Conservation (phyloP, 208 protist genomes). For the Trypanosoma melophagium region DNA sequence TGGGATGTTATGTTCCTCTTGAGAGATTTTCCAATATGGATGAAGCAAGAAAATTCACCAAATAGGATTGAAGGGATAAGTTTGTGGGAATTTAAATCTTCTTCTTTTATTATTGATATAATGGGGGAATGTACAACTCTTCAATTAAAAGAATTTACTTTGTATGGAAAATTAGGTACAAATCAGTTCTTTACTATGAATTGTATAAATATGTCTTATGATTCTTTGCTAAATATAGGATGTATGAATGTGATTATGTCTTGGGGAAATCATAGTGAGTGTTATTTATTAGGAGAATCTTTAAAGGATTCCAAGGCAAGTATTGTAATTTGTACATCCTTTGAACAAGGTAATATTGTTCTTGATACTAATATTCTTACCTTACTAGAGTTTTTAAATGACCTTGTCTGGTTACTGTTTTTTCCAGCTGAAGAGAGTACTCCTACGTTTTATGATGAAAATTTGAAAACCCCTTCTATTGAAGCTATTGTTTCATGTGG, state of each 20-base stretch:
- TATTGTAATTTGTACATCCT: not conserved
- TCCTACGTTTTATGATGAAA: constrained; percentile 15
- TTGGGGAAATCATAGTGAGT: not conserved
- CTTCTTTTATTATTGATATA: constrained; percentile 16
- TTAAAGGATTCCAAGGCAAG: constrained; percentile 1
- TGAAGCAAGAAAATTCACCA: not conserved
- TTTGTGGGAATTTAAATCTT: constrained; percentile 1
- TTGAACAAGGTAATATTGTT: constrained; percentile 10
- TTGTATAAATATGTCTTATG: constrained; percentile 8
- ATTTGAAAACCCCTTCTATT: constrained; percentile 5
- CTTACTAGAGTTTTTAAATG: constrained; percentile 23
- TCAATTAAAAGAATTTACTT: constrained; percentile 5
- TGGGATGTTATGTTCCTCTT: not conserved
- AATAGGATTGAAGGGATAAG: not conserved
- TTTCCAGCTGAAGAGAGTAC: constrained; percentile 3
- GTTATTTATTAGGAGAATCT: not conserved
- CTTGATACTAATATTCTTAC: constrained; percentile 4
- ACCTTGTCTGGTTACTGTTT: constrained; percentile 4
- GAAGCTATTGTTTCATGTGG: constrained; percentile 8
- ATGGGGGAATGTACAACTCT: not conserved
- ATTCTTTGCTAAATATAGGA: constrained; percentile 9
- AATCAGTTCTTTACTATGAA: not conserved
- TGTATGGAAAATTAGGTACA: not conserved
- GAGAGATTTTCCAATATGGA: not conserved
- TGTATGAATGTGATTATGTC: constrained; percentile 1